A percentile compares a stretch with the other conserved stretches of the same genome.
Evolutionary conservation across 306 rosid species (phyloP).

Genomic region (Trifolium repens): DNA sequence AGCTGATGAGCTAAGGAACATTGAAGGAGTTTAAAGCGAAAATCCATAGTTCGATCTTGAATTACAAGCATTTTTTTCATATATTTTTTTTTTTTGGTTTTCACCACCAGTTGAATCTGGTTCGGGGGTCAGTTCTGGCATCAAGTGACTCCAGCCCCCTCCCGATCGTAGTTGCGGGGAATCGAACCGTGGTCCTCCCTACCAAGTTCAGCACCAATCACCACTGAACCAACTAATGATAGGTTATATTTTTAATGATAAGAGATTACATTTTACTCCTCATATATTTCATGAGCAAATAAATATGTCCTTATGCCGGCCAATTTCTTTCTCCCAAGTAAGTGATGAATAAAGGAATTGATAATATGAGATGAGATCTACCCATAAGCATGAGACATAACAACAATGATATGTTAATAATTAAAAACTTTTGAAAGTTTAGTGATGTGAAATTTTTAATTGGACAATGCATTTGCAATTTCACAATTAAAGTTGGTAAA

Average conservation of each 20-base stretch:
- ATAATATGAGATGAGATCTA: not conserved
- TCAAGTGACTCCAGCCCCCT: too few relatives aligned
- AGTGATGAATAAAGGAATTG: not conserved
- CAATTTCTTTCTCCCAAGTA: not conserved
- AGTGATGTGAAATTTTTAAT: not conserved
- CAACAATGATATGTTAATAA: not conserved
- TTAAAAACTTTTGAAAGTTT: conserved; percentile 24
- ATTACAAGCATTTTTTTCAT: too few relatives aligned
- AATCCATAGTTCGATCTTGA: too few relatives aligned
- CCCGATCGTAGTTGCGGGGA: too few relatives aligned
- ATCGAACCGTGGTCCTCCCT: too few relatives aligned
- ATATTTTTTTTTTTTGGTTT: too few relatives aligned
- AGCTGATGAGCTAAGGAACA: too few relatives aligned
- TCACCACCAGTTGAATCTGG: too few relatives aligned
- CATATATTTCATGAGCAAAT: conserved; percentile 12
- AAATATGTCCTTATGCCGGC: conserved; percentile 16
- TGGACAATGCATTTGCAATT: not conserved
- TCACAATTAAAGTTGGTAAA: conserved; percentile 4
- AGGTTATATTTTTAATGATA: not conserved
- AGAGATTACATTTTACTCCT: not conserved
- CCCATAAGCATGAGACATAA: not conserved
- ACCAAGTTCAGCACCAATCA: too few relatives aligned
- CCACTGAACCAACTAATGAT: too few relatives aligned
- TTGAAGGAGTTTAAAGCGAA: too few relatives aligned
- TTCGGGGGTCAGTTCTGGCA: too few relatives aligned